Conservation (phyloP, 2,329 filamentous ascomycete species). For the Acephala macrosclerotiorum region DNA sequence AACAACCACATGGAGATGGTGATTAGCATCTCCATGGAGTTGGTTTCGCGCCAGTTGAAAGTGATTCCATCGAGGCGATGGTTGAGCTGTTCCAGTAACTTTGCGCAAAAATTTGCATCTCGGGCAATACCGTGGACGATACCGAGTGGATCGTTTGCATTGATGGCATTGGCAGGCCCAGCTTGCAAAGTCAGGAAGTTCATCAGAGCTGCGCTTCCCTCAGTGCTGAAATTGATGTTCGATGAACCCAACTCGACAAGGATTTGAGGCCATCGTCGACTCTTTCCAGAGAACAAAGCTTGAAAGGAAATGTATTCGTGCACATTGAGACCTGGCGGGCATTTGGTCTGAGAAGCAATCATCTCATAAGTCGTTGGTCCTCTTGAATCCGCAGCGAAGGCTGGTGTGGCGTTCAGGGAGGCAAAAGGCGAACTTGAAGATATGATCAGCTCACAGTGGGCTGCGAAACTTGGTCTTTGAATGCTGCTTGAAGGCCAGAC, state of each 20-base stretch:
- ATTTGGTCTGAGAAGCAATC: constrained; percentile 53
- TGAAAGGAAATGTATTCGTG: constrained; percentile 59
- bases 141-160: constrained; percentile 48
- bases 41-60: constrained; percentile 64
- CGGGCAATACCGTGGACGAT: constrained; percentile 56
- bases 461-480: constrained; percentile 41
- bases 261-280: constrained; percentile 55
- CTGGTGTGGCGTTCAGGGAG: constrained; percentile 23
- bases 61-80: constrained; percentile 54
- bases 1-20: constrained; percentile 55
- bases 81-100: constrained; percentile 56
- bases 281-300: constrained; percentile 51
- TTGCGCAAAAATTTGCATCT: constrained; percentile 57
- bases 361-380: constrained; percentile 50
- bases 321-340: constrained; percentile 52
- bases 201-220: constrained; percentile 57
- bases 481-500: constrained; percentile 40
- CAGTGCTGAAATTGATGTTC: constrained; percentile 66
- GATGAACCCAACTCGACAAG: constrained; percentile 58
- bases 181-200: constrained; percentile 60
- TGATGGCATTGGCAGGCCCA: constrained; percentile 52
- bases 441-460: constrained; percentile 46
- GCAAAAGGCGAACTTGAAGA: constrained; percentile 42
- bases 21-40: constrained; percentile 65
- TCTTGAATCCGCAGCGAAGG: constrained; percentile 30